Conservation (phyloP, 345 rosid genomes). For the Eucalyptus dawsonii region DNA sequence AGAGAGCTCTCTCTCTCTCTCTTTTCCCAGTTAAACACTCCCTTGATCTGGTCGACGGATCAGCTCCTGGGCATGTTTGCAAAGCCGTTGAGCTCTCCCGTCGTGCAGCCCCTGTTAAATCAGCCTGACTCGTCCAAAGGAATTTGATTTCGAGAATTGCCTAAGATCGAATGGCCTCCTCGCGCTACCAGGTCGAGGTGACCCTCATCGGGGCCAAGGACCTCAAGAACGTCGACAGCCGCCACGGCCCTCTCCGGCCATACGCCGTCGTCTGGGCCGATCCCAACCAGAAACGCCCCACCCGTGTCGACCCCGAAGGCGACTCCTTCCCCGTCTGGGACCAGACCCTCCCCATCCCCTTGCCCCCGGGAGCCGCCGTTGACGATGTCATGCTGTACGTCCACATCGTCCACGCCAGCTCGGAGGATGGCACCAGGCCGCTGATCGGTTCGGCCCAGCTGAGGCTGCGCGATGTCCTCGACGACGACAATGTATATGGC, state of each 20-base stretch:
- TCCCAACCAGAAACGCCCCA: slow-evolving; percentile 34
- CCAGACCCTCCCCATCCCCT: slow-evolving; percentile 29
- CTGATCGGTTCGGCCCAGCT: slow-evolving; percentile 69
- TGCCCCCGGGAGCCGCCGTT: slow-evolving; percentile 19
- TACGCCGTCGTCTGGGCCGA: slow-evolving; percentile 78
- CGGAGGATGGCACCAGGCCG: slow-evolving; percentile 55
- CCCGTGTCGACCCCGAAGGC: slow-evolving; percentile 51
- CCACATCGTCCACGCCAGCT: slow-evolving; percentile 63
- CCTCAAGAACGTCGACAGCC: slow-evolving; percentile 85
- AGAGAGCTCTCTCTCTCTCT: too few species aligned
- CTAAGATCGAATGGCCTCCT: slow-evolving; percentile 1
- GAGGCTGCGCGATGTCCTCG: slow-evolving; percentile 43
- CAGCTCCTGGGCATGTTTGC: not conserved
- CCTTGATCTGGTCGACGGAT: not conserved
- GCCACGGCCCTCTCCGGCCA: slow-evolving; percentile 47
- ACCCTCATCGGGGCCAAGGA: slow-evolving; percentile 50
- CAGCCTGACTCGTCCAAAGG: not conserved
- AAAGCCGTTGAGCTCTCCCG: not conserved
- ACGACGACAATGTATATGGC: slow-evolving; percentile 30
- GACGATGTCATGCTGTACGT: slow-evolving; percentile 33
- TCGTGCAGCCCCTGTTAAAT: not conserved
- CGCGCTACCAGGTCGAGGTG: slow-evolving; percentile 29
- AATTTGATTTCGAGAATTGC: not conserved
- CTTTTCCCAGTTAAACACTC: not conserved
- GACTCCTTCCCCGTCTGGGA: slow-evolving; percentile 67